Evolutionary conservation across 2,329 filamentous ascomycete genomes (phyloP), one percentile per base, ranked within the genome.

Genomic region (Onygena corvina): DNA sequence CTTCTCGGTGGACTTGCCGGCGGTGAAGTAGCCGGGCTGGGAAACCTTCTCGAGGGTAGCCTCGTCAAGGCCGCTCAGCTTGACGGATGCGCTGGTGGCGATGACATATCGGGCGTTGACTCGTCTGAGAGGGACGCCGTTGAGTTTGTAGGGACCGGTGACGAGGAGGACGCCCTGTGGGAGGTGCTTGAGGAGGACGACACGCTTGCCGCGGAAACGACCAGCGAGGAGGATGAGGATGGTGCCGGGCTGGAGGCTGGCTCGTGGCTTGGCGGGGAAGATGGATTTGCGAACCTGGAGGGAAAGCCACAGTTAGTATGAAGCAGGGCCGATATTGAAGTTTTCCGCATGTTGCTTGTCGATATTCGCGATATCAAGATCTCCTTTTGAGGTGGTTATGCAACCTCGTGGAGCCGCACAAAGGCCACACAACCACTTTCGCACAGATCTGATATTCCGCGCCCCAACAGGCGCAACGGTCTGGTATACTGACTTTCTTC

Each of bases 101-200:
- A 72, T 73, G 52, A 73, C 70, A 57, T 72, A 73, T 65, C 70
- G 65, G 55, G 70, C 58, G 61, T 73, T 73, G 53, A 73, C 70
- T 72, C 86, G 82, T 76, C 92, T 84, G 68, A 98, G 84, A 63
- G 92, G 92, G 60, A 98, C 92, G 74, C 92, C 92, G 79, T 98
- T 98, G 77, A 98, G 84, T 84, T 96, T 98, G 86, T 96, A 98
- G 71, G 92, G 92, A 66, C 92, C 92, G 70, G 92, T 98, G 67
- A 98, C 88, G 71, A 98, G 87, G 72, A 98, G 88, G 61, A 95
- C 87, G 76, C 92, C 92, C 78, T 95, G 87, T 69, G 86, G 79
- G 68, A 98, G 89, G 74, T 84, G 81, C 83, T 96, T 96, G 72
- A 98, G 85, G 76, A 96, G 88, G 68, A 98, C 80, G 67, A 98